A percentile compares a stretch with the other conserved stretches of the same genome.
Conservation (phyloP, 2,329 filamentous ascomycete genomes). For the Aciculosporium take region DNA sequence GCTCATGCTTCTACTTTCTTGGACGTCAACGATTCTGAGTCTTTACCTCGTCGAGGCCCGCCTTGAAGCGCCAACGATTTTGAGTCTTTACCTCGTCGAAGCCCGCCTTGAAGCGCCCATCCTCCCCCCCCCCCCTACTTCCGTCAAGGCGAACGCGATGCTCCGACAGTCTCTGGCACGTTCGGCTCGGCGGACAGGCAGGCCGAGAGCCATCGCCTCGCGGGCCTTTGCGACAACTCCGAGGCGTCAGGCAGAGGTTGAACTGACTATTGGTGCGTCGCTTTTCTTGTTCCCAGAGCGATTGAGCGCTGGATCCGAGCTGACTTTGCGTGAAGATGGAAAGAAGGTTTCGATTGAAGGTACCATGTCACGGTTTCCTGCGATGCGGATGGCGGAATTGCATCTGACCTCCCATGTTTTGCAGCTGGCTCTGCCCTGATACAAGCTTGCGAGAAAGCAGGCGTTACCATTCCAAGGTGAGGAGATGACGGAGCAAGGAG, state of each 20-base stretch:
- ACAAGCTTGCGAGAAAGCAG: slow-evolving; percentile 97
- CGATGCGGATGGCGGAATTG: slow-evolving; percentile 8
- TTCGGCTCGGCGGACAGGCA: slow-evolving; percentile 52
- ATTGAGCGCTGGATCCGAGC: slow-evolving; percentile 16
- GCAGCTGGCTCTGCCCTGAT: slow-evolving; percentile 90
- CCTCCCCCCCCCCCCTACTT: slow-evolving; percentile 22
- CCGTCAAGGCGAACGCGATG: slow-evolving; percentile 51
- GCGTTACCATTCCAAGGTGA: slow-evolving; percentile 71
- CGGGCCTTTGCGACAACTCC: slow-evolving; percentile 72
- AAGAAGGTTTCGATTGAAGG: slow-evolving; percentile 98
- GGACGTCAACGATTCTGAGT: slow-evolving; percentile 27
- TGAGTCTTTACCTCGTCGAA: slow-evolving; percentile 23
- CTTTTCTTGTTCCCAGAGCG: slow-evolving; percentile 13
- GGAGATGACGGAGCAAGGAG: background rate
- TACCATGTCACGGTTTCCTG: slow-evolving; percentile 27
- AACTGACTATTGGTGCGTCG: slow-evolving; percentile 75
- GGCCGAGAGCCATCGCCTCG: slow-evolving; percentile 44
- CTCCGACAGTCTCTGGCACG: slow-evolving; percentile 53
- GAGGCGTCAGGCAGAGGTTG: slow-evolving; percentile 76
- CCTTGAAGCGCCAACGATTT: slow-evolving; percentile 24
- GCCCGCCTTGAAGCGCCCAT: slow-evolving; percentile 20
- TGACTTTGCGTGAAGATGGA: slow-evolving; percentile 53
- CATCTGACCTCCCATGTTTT: slow-evolving; percentile 24
- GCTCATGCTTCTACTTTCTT: slow-evolving; percentile 21
- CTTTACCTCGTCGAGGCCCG: slow-evolving; percentile 20